Evolutionary conservation across 108 stramenopile genomes (phyloP), one percentile per base, ranked within the genome.

Genomic region (Bacterosira constricta): DNA sequence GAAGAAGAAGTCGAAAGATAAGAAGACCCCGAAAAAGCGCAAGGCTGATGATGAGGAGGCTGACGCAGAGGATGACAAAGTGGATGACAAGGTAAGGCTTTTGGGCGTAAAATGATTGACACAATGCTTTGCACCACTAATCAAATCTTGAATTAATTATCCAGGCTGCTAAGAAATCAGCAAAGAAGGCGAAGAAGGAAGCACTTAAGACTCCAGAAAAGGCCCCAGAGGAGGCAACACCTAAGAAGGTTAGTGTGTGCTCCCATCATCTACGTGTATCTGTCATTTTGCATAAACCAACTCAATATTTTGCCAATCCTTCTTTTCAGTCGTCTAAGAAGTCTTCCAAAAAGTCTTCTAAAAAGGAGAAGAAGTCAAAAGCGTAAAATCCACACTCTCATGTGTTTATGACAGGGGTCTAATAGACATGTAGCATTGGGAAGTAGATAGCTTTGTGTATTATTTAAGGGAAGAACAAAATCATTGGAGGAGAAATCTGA

Each of bases 171-270:
- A 64, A 67, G 45, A 62, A 66, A 46, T 71, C 79, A 41, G 65
- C 77, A 12, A 79, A 79, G 72, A 83, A 83, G 58, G 36, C 58
- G 20, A 85, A 85, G 70, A 85, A 85, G 69, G 80, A 85, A 36
- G 63, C 61, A 31, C 32, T 50, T 23, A 79, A 84, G 38, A 74
- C 79, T 23, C 69, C 66, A 37, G 65, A 62, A 36, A 69, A 80
- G 46, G 45, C 77, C 10, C 54, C 59, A 64, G 79, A 76, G 44
- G 81, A 75, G 73, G 66, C 27, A 44, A 46, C 18, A 12, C 62
- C 62, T 46, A 42, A 63, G 29, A 63, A 63, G 62, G 62, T 54
- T 15, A 34, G 53, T 15, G 0, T 54, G 53, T 31, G 5, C 12
- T 31, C 23, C 27, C 12, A 31, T n/a, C 20, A 12, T 54, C 32